phyloP scores from a whole-genome alignment of 2,329 filamentous ascomycete genomes.

The Fusarium nematophilum region DNA sequence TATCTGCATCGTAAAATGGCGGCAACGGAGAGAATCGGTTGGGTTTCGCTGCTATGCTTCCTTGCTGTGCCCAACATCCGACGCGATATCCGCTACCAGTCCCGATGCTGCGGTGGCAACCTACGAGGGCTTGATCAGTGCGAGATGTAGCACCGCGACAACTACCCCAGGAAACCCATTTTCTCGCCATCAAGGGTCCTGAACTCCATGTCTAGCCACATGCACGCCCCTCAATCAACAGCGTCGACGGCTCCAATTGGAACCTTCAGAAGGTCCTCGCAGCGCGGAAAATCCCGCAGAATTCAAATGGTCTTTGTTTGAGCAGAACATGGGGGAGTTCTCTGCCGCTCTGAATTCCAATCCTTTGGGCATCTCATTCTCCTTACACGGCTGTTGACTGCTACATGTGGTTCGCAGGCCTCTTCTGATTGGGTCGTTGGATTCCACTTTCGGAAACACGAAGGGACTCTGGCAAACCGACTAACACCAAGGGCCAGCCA shows the following conservation, averaged over 20 bases:
- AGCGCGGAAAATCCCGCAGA: constrained; percentile 25
- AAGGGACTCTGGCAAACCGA: constrained; percentile 14
- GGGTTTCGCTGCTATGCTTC: no score
- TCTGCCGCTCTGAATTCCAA: constrained; percentile 10
- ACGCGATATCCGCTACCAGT: not conserved
- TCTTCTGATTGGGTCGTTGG: constrained; percentile 35
- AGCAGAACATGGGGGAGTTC: not conserved
- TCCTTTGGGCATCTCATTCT: constrained; percentile 2
- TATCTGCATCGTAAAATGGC: not conserved
- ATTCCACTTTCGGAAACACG: constrained; percentile 18
- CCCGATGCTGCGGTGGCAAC: not conserved
- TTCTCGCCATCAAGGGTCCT: not conserved
- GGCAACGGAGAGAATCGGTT: not conserved
- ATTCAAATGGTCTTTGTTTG: constrained; percentile 6
- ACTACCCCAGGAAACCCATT: constrained; percentile 1
- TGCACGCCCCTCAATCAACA: not conserved
- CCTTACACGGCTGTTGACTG: constrained; percentile 33
- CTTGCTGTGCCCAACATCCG: no score
- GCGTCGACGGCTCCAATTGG: constrained; percentile 3
- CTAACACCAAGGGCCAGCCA: constrained; percentile 29
- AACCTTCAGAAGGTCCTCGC: not conserved
- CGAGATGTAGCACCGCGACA: not conserved
- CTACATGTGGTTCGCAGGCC: constrained; percentile 41
- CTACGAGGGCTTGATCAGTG: not conserved
- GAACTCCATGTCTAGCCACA: not conserved